These are phyloP conservation scores for Paraphaeosphaeria sporulosa DNA, from an alignment of 2,329 filamentous ascomycete species.

Conservation along the genomic window DNA sequence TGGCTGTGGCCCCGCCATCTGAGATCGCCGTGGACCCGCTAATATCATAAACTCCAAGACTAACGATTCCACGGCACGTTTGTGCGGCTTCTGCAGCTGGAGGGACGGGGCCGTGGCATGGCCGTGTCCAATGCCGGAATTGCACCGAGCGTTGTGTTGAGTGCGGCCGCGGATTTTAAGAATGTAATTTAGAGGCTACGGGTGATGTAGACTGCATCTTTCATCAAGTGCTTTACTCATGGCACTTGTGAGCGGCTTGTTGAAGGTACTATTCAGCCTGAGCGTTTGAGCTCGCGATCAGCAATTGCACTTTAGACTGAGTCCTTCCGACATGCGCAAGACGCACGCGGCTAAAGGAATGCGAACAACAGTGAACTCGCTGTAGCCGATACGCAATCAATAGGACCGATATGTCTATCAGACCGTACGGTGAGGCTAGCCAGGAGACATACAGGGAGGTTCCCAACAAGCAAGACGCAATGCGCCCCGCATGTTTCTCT, in stretches of 20 bases:
- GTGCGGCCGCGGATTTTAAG: background rate
- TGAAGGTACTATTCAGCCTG: no score
- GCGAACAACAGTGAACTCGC: background rate
- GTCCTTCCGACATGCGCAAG: background rate
- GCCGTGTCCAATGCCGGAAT: no score
- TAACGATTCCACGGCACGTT: background rate
- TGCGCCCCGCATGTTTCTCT: background rate
- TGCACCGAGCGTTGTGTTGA: background rate
- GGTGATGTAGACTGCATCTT: no score
- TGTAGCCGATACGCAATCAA: background rate
- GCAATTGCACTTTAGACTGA: background rate
- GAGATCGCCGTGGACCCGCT: background rate
- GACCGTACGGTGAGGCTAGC: background rate
- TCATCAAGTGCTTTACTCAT: no score
- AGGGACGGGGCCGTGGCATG: background rate
- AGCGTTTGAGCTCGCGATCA: background rate
- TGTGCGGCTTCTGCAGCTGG: background rate
- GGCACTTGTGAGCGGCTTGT: no score
- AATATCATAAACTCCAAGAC: background rate
- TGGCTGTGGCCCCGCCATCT: no score
- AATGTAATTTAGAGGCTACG: no score
- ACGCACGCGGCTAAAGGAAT: background rate
- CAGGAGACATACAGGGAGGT: background rate
- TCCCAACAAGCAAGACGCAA: background rate
- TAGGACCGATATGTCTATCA: background rate